Evolutionary conservation across 129 eudicot species (phyloP).

Genomic region (Ambrosia trifida): DNA sequence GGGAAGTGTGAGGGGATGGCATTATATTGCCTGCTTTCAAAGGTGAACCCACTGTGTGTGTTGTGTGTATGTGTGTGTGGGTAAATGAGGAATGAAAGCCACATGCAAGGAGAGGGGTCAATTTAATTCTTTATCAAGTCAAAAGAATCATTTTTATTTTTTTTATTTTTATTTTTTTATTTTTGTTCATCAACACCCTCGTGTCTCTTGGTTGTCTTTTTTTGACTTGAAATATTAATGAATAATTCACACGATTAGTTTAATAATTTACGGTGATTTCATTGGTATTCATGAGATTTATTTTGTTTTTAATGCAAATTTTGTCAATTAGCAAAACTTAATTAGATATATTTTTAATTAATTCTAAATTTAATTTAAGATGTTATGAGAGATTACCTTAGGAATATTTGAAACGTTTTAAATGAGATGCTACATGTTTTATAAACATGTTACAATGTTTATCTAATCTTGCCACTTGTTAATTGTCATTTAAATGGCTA

Average conservation of each 20-base stretch:
- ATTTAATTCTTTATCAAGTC: slow-evolving; percentile 32
- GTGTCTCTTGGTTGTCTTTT: slow-evolving; percentile 34
- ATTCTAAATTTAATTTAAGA: too few relatives aligned
- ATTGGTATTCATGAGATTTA: slow-evolving; percentile 12
- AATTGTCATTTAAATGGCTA: too few relatives aligned
- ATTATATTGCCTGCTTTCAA: slow-evolving; percentile 32
- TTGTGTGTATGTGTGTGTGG: slow-evolving; percentile 11
- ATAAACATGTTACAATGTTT: too few relatives aligned
- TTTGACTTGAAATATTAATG: slow-evolving; percentile 16
- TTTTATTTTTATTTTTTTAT: not conserved
- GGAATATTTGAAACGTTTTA: too few relatives aligned
- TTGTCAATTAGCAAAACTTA: not conserved
- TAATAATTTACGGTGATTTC: slow-evolving; percentile 21
- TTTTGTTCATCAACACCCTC: slow-evolving; percentile 29
- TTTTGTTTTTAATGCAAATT: not conserved
- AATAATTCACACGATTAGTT: not conserved
- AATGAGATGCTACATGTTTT: too few relatives aligned
- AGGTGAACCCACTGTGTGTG: slow-evolving; percentile 5
- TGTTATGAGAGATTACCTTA: not conserved
- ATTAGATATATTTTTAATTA: not conserved
- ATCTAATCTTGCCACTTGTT: too few relatives aligned
- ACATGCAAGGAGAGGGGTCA: slow-evolving; percentile 33
- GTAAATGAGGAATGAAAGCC: slow-evolving; percentile 23
- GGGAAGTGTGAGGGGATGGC: slow-evolving; percentile 43
- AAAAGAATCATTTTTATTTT: slow-evolving; percentile 37